Percentiles rank a stretch among this genome's conserved stretches.
Evolutionary conservation across 75 land plant species (phyloP).

Genomic region (Sequoiadendron giganteum): DNA sequence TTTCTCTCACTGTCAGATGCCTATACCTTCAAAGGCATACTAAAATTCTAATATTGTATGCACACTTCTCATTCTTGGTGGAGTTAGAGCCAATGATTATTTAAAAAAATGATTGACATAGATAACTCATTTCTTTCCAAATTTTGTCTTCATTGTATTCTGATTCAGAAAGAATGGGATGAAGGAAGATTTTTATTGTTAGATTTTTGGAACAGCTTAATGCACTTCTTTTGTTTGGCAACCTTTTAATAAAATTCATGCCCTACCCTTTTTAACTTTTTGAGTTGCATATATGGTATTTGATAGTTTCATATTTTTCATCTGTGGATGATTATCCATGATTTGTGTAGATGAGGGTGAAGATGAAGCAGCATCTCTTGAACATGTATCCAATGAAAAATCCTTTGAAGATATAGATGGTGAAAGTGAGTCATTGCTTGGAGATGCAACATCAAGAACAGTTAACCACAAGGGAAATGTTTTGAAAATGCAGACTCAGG

Average conservation of each 20-base stretch:
- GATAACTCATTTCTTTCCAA: background rate
- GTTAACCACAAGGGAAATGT: background rate
- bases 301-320: background rate
- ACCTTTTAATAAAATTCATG: background rate
- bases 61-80: too few relatives aligned
- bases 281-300: background rate
- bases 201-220: background rate
- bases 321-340: background rate
- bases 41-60: too few relatives aligned
- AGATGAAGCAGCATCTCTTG: constrained; percentile 24
- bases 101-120: too few relatives aligned
- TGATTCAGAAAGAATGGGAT: background rate
- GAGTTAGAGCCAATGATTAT: too few relatives aligned
- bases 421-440: constrained; percentile 15
- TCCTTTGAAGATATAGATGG: background rate
- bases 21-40: too few relatives aligned
- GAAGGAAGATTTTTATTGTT: background rate
- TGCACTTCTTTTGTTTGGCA: background rate
- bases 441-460: background rate
- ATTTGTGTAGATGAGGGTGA: constrained; percentile 31
- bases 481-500: constrained; percentile 9
- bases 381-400: constrained; percentile 7
- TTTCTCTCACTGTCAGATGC: too few relatives aligned
- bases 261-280: background rate
- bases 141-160: background rate